phyloP scores from a whole-genome alignment of 2,329 filamentous ascomycete species.

The Trichoderma cornu-damae region DNA sequence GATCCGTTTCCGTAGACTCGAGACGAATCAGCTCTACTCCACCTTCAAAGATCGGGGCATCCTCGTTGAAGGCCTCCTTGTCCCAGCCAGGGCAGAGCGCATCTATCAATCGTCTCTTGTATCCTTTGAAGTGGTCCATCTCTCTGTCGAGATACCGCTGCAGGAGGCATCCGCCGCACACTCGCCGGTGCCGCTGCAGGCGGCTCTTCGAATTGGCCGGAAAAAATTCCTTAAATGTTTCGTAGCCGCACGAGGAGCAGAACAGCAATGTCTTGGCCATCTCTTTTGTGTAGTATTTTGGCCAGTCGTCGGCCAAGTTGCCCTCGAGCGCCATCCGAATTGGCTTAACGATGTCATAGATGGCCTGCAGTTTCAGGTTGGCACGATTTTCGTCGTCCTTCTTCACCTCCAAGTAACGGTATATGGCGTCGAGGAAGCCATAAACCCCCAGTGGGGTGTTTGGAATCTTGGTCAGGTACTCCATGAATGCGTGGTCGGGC shows the following conservation, averaged over 20 bases:
- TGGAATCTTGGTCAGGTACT: constrained; percentile 30
- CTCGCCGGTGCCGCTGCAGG: constrained; percentile 18
- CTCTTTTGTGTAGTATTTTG: constrained; percentile 23
- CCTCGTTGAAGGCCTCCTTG: constrained; percentile 26
- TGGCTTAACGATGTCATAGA: constrained; percentile 34
- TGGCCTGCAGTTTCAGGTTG: constrained; percentile 20
- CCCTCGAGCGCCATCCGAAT: constrained; percentile 27
- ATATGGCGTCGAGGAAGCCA: constrained; percentile 32
- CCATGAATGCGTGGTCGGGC: constrained; percentile 28
- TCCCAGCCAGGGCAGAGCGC: constrained; percentile 29
- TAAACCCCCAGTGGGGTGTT: constrained; percentile 28
- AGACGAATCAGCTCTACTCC: constrained; percentile 24
- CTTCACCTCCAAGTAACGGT: constrained; percentile 28
- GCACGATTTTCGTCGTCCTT: neutral
- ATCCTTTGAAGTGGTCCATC: constrained; percentile 26
- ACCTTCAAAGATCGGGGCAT: constrained; percentile 28
- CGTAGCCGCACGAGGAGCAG: constrained; percentile 35
- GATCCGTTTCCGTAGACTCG: constrained; percentile 17
- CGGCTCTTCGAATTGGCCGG: neutral
- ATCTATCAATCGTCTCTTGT: constrained; percentile 21
- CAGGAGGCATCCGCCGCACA: constrained; percentile 31
- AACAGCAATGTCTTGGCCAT: constrained; percentile 28
- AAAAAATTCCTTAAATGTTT: constrained; percentile 32
- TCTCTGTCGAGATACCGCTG: constrained; percentile 30
- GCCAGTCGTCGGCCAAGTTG: constrained; percentile 22